These are phyloP conservation scores for Claviceps digitariae DNA, from an alignment of 2,329 filamentous ascomycete genomes.

Conservation along the genomic window DNA sequence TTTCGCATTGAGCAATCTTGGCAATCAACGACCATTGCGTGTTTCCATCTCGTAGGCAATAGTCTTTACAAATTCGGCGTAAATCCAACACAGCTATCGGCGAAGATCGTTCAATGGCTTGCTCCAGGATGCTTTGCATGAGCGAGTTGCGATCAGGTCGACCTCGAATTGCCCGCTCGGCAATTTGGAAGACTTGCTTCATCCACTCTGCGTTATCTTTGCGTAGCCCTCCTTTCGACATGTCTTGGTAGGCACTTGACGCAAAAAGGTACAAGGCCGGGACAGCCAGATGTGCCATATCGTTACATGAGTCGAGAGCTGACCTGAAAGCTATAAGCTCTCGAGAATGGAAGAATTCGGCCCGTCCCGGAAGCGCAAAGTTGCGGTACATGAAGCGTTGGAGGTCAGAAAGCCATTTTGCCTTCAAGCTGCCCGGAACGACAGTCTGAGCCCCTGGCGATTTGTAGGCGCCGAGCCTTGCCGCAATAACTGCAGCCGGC, in stretches of 20 bases:
- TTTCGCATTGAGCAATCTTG: constrained; percentile 29
- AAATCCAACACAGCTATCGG: constrained; percentile 27
- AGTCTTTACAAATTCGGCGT: constrained; percentile 27
- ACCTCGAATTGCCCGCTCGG: constrained; percentile 15
- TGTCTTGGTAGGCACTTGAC: constrained; percentile 13
- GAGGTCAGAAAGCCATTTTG: constrained; percentile 32
- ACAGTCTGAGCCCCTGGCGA: constrained; percentile 7
- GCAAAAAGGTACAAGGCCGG: constrained; percentile 33
- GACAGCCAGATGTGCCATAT: constrained; percentile 22
- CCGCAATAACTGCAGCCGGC: constrained; percentile 23
- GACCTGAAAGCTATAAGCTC: constrained; percentile 27
- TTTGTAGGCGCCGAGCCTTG: constrained; percentile 22
- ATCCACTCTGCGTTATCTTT: constrained; percentile 26
- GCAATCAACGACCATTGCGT: constrained; percentile 31
- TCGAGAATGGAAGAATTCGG: constrained; percentile 29
- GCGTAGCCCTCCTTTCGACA: constrained; percentile 16
- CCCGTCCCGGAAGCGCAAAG: constrained; percentile 37
- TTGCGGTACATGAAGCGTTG: constrained; percentile 35
- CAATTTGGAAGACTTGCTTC: constrained; percentile 20
- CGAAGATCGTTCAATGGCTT: constrained; percentile 17
- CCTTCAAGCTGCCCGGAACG: constrained; percentile 9
- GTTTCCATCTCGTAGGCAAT: constrained; percentile 21
- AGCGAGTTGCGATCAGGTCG: constrained; percentile 14
- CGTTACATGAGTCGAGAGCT: constrained; percentile 26
- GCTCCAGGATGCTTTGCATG: constrained; percentile 18